These are phyloP conservation scores for Hymenoscyphus linearis DNA, from an alignment of 2,329 filamentous ascomycete genomes.

Conservation along the genomic window DNA sequence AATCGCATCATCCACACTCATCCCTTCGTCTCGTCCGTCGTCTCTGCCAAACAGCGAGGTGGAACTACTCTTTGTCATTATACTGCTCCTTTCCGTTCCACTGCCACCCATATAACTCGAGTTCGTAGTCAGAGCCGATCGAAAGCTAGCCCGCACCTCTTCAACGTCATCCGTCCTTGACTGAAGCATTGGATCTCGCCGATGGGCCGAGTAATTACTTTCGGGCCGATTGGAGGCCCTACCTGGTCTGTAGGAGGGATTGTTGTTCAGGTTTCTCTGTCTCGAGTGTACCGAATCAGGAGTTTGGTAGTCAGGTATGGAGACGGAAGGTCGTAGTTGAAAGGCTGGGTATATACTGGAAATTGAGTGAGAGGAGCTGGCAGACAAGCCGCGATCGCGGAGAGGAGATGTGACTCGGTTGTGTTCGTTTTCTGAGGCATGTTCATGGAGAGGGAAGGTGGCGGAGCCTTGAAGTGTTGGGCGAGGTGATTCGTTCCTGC, in stretches of 20 bases:
- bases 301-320: slow-evolving; percentile 31
- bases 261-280: slow-evolving; percentile 28
- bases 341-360: slow-evolving; percentile 10
- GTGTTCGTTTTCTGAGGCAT: slow-evolving; percentile 22
- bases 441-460: slow-evolving; percentile 20
- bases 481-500: slow-evolving; percentile 26
- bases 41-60: slow-evolving; percentile 52
- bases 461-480: slow-evolving; percentile 19
- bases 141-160: slow-evolving; percentile 51
- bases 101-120: slow-evolving; percentile 56
- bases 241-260: slow-evolving; percentile 19
- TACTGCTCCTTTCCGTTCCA: slow-evolving; percentile 75
- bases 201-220: slow-evolving; percentile 24
- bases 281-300: slow-evolving; percentile 27
- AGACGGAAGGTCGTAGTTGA: slow-evolving; percentile 27
- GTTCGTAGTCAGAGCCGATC: slow-evolving; percentile 54
- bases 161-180: slow-evolving; percentile 26
- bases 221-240: slow-evolving; percentile 23
- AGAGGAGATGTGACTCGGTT: slow-evolving; percentile 15
- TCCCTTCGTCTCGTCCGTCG: slow-evolving; percentile 51
- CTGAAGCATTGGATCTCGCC: slow-evolving; percentile 25
- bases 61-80: slow-evolving; percentile 74
- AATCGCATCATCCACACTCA: slow-evolving; percentile 64
- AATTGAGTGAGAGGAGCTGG: slow-evolving; percentile 27
- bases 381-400: slow-evolving; percentile 28